These are phyloP conservation scores for Epichloe elymi DNA, from an alignment of 2,329 filamentous ascomycete genomes.

Conservation along the genomic window DNA sequence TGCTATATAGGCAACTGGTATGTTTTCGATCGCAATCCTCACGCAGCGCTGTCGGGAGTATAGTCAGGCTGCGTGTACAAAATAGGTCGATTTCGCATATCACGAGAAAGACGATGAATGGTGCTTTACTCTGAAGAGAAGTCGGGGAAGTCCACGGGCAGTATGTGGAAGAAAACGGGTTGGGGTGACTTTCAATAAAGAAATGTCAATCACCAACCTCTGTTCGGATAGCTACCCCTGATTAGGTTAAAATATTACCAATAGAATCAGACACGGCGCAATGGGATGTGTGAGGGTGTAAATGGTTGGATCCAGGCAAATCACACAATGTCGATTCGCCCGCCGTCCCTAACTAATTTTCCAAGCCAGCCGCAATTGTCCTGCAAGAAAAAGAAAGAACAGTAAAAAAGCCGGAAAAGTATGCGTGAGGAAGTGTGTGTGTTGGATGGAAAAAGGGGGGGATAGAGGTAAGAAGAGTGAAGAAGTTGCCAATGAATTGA, in stretches of 20 bases:
- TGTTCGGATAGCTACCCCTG: slow-evolving; percentile 1
- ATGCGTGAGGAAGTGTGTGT: neutral
- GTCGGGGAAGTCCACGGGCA: neutral
- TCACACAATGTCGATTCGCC: slow-evolving; percentile 3
- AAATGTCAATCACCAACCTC: slow-evolving; percentile 4
- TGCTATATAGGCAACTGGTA: neutral
- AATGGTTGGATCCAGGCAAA: slow-evolving; percentile 6
- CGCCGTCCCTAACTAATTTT: neutral
- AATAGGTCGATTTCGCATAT: neutral
- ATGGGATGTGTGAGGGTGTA: slow-evolving; percentile 2
- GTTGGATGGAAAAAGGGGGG: neutral
- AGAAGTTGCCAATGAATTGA: slow-evolving; percentile 2
- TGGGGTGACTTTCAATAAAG: neutral
- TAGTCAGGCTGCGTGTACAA: neutral
- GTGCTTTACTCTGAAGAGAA: neutral
- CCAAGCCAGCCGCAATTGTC: slow-evolving; percentile 2
- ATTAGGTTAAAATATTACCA: neutral
- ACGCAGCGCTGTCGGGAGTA: neutral
- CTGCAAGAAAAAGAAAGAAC: neutral
- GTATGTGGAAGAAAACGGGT: neutral
- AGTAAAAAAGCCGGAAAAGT: neutral
- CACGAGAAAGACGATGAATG: neutral
- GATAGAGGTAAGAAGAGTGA: neutral
- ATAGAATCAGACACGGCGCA: slow-evolving; percentile 3
- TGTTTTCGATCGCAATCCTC: neutral